Evolutionary conservation across 2,329 filamentous ascomycete species (phyloP), one percentile per base, ranked within the genome.

Genomic region (Trichoderma endophyticum): DNA sequence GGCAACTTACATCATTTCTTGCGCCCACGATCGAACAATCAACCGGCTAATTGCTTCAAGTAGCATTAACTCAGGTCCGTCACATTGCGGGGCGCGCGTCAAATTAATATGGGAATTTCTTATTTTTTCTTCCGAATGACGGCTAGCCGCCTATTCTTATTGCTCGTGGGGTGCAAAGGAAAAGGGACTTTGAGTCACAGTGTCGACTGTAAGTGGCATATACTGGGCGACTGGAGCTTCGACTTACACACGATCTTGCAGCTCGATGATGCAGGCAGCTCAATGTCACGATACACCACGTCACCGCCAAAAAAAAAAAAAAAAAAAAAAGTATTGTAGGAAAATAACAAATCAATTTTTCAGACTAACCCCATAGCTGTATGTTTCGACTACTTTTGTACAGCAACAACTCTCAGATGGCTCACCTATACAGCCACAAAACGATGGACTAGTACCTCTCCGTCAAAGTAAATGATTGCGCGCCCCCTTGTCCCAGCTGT

Each of bases 241-340:
- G 57, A 36, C 66, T 62, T 70, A 24, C 39, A 57, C 51, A 32
- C 66, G 57, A 70, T 70, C 66, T 51, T 70, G 66, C 66, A 70
- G 51, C 66, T 62, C 51, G 66, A 62, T 70, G 28, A 26, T 39
- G 66, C 66, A 70, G 24, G 56, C 39, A 34, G 39, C 57, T 24
- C 66, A 54, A 69, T 43, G 66, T 69, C 39, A 43, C 51, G 65
- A 69, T 60, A 12, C 28, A 36, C 39, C 66, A 70, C 51, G 57
- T 70, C 66, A 70, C 43, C 28, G 24, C 14, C 21, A 51, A 26
- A 54, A 51, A 15, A 43, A 43, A 9, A 15, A 43, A 43, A 26
- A 54, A 51, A 21, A 21, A 34, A 11, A 15, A 43, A 43, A 9
- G n/a, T 21, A 39, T 14, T 67, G 64, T 39, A 57, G 14, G 2